A percentile compares a stretch with the other conserved stretches of the same genome.
Conservation (phyloP, 2,329 filamentous ascomycete species). For the Colletotrichum noveboracense region DNA sequence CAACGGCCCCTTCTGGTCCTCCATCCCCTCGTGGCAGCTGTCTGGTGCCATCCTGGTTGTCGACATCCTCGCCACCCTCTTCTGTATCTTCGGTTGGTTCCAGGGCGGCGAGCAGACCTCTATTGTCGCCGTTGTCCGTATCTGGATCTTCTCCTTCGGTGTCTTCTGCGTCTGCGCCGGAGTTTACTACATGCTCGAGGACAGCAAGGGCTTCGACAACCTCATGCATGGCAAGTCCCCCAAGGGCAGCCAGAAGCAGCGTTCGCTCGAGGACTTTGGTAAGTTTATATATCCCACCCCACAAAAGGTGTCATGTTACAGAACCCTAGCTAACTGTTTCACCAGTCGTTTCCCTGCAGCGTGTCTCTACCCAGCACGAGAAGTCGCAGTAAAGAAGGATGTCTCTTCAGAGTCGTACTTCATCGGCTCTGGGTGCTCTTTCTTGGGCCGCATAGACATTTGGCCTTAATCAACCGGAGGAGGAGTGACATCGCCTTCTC, state of each 20-base stretch:
- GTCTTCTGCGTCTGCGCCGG: slow-evolving; percentile 84
- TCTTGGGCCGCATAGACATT: slow-evolving; percentile 9
- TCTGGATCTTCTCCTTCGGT: slow-evolving; percentile 92
- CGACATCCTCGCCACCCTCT: slow-evolving; percentile 83
- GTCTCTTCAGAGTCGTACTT: background rate
- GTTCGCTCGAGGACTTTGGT: slow-evolving; percentile 82
- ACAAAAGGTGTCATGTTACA: background rate
- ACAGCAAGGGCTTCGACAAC: slow-evolving; percentile 84
- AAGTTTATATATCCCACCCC: slow-evolving; percentile 57
- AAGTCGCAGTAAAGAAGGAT: slow-evolving; percentile 69
- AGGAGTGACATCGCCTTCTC: slow-evolving; percentile 9
- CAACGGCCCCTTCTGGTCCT: slow-evolving; percentile 92
- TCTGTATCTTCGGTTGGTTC: slow-evolving; percentile 88
- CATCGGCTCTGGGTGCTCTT: background rate
- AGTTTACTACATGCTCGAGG: slow-evolving; percentile 78
- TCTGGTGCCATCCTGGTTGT: slow-evolving; percentile 79
- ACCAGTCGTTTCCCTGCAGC: slow-evolving; percentile 84
- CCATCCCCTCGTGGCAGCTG: slow-evolving; percentile 86
- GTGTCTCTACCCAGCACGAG: slow-evolving; percentile 91
- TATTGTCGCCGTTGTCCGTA: slow-evolving; percentile 84
- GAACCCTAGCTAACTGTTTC: slow-evolving; percentile 50
- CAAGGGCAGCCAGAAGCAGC: slow-evolving; percentile 82
- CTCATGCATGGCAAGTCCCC: slow-evolving; percentile 90
- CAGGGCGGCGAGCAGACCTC: slow-evolving; percentile 67
- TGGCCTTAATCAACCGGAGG: slow-evolving; percentile 17